These are phyloP conservation scores for Lizonia empirigonia DNA, from an alignment of 2,329 filamentous ascomycete genomes.

Conservation along the genomic window DNA sequence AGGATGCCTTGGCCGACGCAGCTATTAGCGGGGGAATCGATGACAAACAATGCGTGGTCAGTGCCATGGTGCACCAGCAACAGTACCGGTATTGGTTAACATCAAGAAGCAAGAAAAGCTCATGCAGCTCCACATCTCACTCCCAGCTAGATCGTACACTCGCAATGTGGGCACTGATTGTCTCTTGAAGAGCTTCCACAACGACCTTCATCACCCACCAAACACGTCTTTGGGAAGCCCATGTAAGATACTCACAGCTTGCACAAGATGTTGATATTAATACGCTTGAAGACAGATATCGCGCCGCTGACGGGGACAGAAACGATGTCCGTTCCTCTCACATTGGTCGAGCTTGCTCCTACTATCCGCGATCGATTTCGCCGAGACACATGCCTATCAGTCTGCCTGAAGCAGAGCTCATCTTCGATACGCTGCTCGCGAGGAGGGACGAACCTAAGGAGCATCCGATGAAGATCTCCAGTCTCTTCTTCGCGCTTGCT, in stretches of 20 bases:
- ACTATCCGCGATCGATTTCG: slow-evolving; percentile 67
- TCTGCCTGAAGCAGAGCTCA: slow-evolving; percentile 62
- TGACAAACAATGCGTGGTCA: neutral
- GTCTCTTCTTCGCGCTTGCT: slow-evolving; percentile 73
- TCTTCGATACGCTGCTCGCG: slow-evolving; percentile 70
- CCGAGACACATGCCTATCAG: slow-evolving; percentile 60
- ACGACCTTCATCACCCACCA: neutral
- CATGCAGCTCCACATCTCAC: neutral
- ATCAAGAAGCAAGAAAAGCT: neutral
- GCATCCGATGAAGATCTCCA: slow-evolving; percentile 71
- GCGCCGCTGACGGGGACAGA: slow-evolving; percentile 37
- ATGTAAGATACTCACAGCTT: neutral
- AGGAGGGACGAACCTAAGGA: slow-evolving; percentile 60
- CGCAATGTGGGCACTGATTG: slow-evolving; percentile 34
- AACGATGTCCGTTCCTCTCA: slow-evolving; percentile 65
- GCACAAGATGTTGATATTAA: neutral
- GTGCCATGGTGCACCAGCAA: neutral
- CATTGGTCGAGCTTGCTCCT: slow-evolving; percentile 63
- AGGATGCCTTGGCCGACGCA: neutral
- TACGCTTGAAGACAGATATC: slow-evolving; percentile 23
- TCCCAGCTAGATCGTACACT: neutral
- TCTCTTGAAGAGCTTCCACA: slow-evolving; percentile 5
- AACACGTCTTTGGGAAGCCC: neutral
- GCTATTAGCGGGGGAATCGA: neutral
- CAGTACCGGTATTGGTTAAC: neutral